These are phyloP conservation scores for Salix koriyanagi DNA, from an alignment of 345 rosid genomes.

Conservation along the genomic window DNA sequence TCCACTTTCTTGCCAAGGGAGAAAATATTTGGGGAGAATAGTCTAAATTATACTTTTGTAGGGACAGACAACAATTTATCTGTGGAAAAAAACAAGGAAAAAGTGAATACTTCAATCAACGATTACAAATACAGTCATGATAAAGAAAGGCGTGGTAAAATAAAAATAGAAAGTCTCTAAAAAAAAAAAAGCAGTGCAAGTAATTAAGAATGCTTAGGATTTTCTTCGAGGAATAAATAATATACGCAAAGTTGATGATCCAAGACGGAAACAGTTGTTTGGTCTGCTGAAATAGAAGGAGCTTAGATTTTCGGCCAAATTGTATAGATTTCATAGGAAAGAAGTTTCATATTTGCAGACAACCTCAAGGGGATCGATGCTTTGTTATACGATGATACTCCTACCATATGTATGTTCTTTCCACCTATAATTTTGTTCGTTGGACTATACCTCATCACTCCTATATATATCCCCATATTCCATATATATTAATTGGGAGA, in stretches of 20 bases:
- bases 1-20: not conserved
- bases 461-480: not conserved
- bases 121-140: conserved; percentile 9
- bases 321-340: not conserved
- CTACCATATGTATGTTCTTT: too few relatives aligned
- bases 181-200: not conserved
- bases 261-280: not conserved
- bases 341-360: not conserved
- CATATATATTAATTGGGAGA: not conserved
- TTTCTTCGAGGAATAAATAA: not conserved
- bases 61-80: conserved; percentile 1
- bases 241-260: not conserved
- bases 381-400: not conserved
- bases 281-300: not conserved
- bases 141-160: not conserved
- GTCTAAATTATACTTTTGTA: not conserved
- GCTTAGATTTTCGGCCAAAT: not conserved
- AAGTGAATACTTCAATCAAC: not conserved
- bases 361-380: not conserved
- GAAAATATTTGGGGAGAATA: not conserved
- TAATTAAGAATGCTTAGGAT: not conserved
- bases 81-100: not conserved
- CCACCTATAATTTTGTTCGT: not conserved
- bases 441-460: not conserved
- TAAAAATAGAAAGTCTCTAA: not conserved